Conservation (phyloP, 768 basidiomycete genomes). For the Ramaria sp. region DNA sequence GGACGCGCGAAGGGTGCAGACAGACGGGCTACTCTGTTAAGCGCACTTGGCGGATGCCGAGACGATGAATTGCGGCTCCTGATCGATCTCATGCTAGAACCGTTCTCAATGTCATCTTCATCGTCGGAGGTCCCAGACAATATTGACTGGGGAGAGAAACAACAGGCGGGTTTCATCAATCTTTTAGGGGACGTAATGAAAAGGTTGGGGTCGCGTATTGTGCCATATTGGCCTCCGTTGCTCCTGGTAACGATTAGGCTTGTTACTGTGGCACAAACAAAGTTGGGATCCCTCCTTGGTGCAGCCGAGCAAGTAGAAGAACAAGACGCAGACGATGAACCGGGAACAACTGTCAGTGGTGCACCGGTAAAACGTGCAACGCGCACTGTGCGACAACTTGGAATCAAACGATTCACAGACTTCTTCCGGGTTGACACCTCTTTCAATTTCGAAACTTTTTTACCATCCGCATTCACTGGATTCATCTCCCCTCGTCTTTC, state of each 20-base stretch:
- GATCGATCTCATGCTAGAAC: conserved; percentile 79
- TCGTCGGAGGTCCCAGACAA: conserved; percentile 21
- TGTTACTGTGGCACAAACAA: conserved; percentile 49
- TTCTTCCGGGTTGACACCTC: conserved; percentile 68
- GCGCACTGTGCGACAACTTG: conserved; percentile 68
- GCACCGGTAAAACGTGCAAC: conserved; percentile 2
- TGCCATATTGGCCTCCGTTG: conserved; percentile 62
- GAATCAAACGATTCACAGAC: conserved; percentile 76
- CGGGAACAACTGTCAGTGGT: conserved; percentile 11
- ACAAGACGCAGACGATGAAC: conserved; percentile 26
- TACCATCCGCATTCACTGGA: conserved; percentile 51
- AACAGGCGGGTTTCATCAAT: conserved; percentile 76
- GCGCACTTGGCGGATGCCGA: conserved; percentile 55
- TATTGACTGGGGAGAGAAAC: conserved; percentile 26
- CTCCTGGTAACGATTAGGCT: conserved; percentile 60
- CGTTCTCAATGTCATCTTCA: conserved; percentile 32
- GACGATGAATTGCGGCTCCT: conserved; percentile 66
- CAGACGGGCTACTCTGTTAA: conserved; percentile 64
- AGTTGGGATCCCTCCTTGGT: conserved; percentile 27
- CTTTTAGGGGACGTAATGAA: conserved; percentile 78
- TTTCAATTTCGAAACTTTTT: conserved; percentile 69
- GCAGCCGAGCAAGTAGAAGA: conserved; percentile 25
- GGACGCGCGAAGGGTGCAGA: conserved; percentile 53
- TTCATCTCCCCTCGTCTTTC: conserved; percentile 79
- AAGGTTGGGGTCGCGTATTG: conserved; percentile 65